Evolutionary conservation across 768 basidiomycete genomes (phyloP), one percentile per base, ranked within the genome.

Genomic region (Leccinum ochraceum): DNA sequence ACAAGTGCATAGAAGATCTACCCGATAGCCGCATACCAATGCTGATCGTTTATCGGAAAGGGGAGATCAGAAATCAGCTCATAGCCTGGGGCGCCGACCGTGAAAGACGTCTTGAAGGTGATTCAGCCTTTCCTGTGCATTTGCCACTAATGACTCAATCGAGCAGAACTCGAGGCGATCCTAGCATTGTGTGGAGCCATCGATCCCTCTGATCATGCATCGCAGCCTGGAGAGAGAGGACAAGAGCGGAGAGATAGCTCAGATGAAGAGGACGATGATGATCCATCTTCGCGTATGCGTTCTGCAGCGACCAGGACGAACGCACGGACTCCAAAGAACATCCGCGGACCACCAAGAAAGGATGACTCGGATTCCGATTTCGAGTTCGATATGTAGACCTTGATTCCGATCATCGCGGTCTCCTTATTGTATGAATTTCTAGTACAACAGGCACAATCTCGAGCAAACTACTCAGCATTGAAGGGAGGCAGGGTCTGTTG

Each of bases 1-100:
- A 92, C 76, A 94, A 94, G 74, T 96, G 94, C 77, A 97, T 99
- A 67, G 87, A 92, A n/a, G 89, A 98, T 75, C 87, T 98, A 37
- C 96, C 95, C 14, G 97, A 98, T 67, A 80, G 84, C 39, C 87
- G 94, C 55, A 76, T 94, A 44, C 97, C 97, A 1, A 98, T 96
- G 81, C 78, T 98, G 59, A 87, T 99, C 64, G 78, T 96, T 32
- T 98, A 99, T 75, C 86, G 90, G 51, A 89, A 89, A 66, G 97
- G 97, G n/a, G 90, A 95, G 49, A 89, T 98, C 36, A 79, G 83
- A 52, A 89, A 90, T 63, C 94, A 98, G 73, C 79, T 97, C 13
- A 80, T 92, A 5, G 84, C 92, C 2, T 92, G 93, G 88, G 90
- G 90, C 14, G 87, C 86, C 6, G 92, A 94, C 60, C 78, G 81